Conservation (phyloP, 2,329 filamentous ascomycete genomes). For the Alternaria panax region DNA sequence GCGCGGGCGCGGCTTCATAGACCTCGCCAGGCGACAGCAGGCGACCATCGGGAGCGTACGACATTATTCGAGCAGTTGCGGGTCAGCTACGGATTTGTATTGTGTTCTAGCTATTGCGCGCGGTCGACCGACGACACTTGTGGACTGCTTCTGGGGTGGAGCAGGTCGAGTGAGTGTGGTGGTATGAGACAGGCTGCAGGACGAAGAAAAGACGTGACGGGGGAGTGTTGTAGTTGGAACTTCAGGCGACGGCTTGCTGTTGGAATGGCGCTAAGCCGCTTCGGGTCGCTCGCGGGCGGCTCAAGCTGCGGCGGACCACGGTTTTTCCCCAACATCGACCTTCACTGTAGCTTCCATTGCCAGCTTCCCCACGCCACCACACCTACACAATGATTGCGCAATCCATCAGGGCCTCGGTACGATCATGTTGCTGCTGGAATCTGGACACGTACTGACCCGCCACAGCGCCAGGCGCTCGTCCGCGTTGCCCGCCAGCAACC, state of each 20-base stretch:
- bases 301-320: slow-evolving; percentile 26
- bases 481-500: slow-evolving; percentile 66
- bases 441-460: slow-evolving; percentile 35
- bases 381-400: slow-evolving; percentile 64
- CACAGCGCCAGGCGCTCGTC: slow-evolving; percentile 67
- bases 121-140: slow-evolving; percentile 20
- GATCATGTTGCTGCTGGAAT: slow-evolving; percentile 27
- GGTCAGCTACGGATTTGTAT: slow-evolving; percentile 17
- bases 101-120: slow-evolving; percentile 25
- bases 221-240: slow-evolving; percentile 2
- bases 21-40: slow-evolving; percentile 56
- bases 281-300: slow-evolving; percentile 32
- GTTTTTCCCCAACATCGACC: slow-evolving; percentile 31
- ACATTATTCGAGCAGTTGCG: slow-evolving; percentile 31
- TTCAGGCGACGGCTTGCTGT: slow-evolving; percentile 15
- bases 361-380: slow-evolving; percentile 39
- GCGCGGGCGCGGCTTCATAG: slow-evolving; percentile 48
- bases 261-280: slow-evolving; percentile 21
- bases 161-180: slow-evolving; percentile 29
- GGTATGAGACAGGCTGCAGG: slow-evolving; percentile 26
- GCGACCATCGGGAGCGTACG: slow-evolving; percentile 45
- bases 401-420: slow-evolving; percentile 68
- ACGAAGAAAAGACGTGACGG: slow-evolving; percentile 2
- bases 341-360: slow-evolving; percentile 41
- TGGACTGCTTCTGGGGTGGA: slow-evolving; percentile 18